Evolutionary conservation across 116 monocot genomes (phyloP).

Genomic region (Cymodocea nodosa): DNA sequence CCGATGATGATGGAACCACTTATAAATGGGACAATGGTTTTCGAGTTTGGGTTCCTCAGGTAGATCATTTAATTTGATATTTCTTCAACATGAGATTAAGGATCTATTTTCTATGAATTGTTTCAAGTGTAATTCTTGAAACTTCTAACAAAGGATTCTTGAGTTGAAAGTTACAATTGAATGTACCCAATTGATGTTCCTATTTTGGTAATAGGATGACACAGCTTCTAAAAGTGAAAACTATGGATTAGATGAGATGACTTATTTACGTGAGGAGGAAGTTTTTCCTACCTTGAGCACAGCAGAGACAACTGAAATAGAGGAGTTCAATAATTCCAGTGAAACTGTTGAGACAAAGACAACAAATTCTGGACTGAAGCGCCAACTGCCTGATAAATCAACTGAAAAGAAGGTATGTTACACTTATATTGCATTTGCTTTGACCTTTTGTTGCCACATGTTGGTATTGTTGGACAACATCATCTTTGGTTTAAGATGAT

Average conservation of each 20-base stretch:
- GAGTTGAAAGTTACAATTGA: constrained; percentile 1
- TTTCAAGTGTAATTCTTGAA: not conserved
- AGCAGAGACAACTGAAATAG: constrained; percentile 20
- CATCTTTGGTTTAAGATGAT: too few species aligned
- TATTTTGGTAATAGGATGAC: constrained; percentile 26
- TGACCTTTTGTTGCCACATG: not conserved
- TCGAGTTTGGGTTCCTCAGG: constrained; percentile 95
- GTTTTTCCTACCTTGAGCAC: constrained; percentile 34
- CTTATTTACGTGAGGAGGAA: constrained; percentile 65
- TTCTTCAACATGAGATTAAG: not conserved
- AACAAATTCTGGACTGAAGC: constrained; percentile 28
- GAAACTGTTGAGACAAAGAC: constrained; percentile 28
- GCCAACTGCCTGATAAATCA: constrained; percentile 38
- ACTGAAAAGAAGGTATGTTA: constrained; percentile 57
- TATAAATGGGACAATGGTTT: constrained; percentile 86
- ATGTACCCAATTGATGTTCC: not conserved
- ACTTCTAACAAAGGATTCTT: not conserved
- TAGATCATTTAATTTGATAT: constrained; percentile 17
- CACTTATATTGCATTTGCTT: not conserved
- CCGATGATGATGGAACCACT: constrained; percentile 89
- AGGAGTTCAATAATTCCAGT: constrained; percentile 20
- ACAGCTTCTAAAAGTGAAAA: constrained; percentile 12
- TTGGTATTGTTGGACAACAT: not conserved
- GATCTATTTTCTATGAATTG: not conserved
- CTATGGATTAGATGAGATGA: constrained; percentile 76